Percentiles rank a stretch among this genome's conserved stretches.
phyloP scores from a whole-genome alignment of 768 basidiomycete species.

The Calvatia gigantea region DNA sequence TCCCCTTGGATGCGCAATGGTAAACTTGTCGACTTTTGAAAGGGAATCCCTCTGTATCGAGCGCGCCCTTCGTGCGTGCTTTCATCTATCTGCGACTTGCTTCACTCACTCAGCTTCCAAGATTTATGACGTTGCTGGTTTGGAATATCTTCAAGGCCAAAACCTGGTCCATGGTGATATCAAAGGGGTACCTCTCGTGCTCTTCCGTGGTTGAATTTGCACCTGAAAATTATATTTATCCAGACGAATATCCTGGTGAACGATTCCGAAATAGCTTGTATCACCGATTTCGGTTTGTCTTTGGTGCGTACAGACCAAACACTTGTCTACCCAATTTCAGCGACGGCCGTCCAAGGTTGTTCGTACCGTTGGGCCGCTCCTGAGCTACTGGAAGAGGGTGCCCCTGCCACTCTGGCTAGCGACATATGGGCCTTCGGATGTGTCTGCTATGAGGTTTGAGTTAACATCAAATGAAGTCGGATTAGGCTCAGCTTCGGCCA shows the following conservation, averaged over 20 bases:
- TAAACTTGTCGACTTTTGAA: not conserved
- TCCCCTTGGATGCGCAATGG: slow-evolving; percentile 15
- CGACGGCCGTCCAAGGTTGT: not conserved
- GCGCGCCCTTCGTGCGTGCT: slow-evolving; percentile 6
- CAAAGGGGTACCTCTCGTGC: slow-evolving; percentile 12
- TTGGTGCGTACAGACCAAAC: slow-evolving; percentile 3
- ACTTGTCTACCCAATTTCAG: not conserved
- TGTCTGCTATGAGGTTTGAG: slow-evolving; percentile 15
- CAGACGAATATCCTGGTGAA: slow-evolving; percentile 15
- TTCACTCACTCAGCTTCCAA: not conserved
- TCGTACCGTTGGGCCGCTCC: slow-evolving; percentile 18
- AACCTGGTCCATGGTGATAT: slow-evolving; percentile 16
- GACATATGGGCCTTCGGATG: slow-evolving; percentile 18
- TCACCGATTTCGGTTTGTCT: slow-evolving; percentile 16
- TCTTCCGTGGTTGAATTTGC: no score
- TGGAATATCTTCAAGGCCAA: slow-evolving; percentile 13
- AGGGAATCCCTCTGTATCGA: not conserved
- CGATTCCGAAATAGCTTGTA: slow-evolving; percentile 10
- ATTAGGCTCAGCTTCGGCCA: not conserved
- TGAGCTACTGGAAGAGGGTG: slow-evolving; percentile 8
- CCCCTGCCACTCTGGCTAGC: slow-evolving; percentile 1
- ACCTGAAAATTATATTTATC: not conserved
- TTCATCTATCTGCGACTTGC: not conserved
- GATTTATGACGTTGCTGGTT: slow-evolving; percentile 13
- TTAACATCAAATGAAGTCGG: not conserved